A percentile compares a stretch with the other conserved stretches of the same genome.
These are phyloP conservation scores for Wickerhamomyces kurtzmanii DNA, from an alignment of 805 yeast species.

Conservation along the genomic window DNA sequence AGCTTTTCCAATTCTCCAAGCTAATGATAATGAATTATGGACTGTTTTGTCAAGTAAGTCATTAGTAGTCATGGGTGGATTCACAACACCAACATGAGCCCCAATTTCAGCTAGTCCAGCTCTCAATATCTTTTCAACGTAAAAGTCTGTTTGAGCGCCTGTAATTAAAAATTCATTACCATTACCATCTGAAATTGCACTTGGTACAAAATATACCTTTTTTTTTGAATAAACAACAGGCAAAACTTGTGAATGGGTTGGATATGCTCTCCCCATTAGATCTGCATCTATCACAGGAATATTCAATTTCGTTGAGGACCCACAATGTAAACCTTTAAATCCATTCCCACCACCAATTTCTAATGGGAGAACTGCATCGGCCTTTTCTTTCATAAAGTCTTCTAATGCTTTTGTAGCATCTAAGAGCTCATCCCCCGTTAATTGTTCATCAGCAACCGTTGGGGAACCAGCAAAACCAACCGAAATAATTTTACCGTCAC, in stretches of 20 bases:
- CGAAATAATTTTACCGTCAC: conserved; percentile 16
- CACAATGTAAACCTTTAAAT: conserved; percentile 18
- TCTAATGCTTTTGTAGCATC: conserved; percentile 20
- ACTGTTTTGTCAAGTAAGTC: conserved; percentile 27
- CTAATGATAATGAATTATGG: conserved; percentile 25
- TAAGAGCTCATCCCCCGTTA: conserved; percentile 27
- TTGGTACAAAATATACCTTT: conserved; percentile 15
- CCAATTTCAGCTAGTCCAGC: conserved; percentile 34
- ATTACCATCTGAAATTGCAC: conserved; percentile 28
- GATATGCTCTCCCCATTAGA: conserved; percentile 40
- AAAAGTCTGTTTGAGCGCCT: conserved; percentile 19
- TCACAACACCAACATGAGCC: conserved; percentile 26
- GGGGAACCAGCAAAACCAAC: conserved; percentile 36
- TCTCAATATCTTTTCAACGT: conserved; percentile 27
- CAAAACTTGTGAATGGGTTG: conserved; percentile 30
- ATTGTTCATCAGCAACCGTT: conserved; percentile 33
- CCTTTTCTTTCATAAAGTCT: conserved; percentile 14
- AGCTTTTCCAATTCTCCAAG: conserved; percentile 40
- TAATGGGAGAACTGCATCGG: conserved; percentile 25
- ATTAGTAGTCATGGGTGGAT: conserved; percentile 22
- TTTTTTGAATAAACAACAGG: conserved; percentile 19
- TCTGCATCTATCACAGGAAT: conserved; percentile 27
- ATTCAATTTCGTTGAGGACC: conserved; percentile 17
- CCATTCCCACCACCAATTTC: conserved; percentile 40
- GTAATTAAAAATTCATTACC: conserved; percentile 27